Evolutionary conservation across 148 eudicot species (phyloP), one percentile per base, ranked within the genome.

Genomic region (Heliosperma pusillum): DNA sequence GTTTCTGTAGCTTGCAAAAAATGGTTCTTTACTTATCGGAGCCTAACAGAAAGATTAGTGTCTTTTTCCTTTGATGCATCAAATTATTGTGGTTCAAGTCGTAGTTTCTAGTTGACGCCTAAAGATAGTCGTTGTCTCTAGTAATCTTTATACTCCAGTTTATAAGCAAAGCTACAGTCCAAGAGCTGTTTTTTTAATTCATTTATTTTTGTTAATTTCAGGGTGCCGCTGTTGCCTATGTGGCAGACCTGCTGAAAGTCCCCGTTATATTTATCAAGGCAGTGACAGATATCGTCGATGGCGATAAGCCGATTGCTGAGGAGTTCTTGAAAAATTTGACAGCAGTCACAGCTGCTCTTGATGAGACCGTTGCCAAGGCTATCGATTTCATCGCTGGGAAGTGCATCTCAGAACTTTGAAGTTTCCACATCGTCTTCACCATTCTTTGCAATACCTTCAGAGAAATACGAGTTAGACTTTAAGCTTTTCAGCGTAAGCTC

Each of bases 201-300:
- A n/a, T n/a, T n/a, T n/a, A n/a, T n/a, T 25, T 22, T 62, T 63
- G 57, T 83, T 40, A 15, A 64, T 64, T 82, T 73, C 93, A 94
- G 97, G 97, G 96, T 81, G 97, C 97, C 40, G 99, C 99, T 66
- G 83, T 95, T 77, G 92, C 97, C 56, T 95, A 90, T 72, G 97
- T 92, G 68, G 94, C 99, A 22, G 92, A 88, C 81, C 88, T 94
- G 68, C 74, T 94, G 30, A 86, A 87, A 84, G 97, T 92, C 45
- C 97, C 97, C 24, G 89, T 81, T 29, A 86, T 95, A 58, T 92
- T 90, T 72, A 66, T 95, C n/a, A 95, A 95, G 82, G 99, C 97
- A 5, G 91, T 95, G 65, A 92, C 97, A 33, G 97, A 95, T 80
- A 86, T 95, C 12, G 91, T 95, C 40, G 99, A 95, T 64, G 97